Evolutionary conservation across 1,284 basidiomycete species (phyloP).

Genomic region (Neotropicomus parvogracilis): DNA sequence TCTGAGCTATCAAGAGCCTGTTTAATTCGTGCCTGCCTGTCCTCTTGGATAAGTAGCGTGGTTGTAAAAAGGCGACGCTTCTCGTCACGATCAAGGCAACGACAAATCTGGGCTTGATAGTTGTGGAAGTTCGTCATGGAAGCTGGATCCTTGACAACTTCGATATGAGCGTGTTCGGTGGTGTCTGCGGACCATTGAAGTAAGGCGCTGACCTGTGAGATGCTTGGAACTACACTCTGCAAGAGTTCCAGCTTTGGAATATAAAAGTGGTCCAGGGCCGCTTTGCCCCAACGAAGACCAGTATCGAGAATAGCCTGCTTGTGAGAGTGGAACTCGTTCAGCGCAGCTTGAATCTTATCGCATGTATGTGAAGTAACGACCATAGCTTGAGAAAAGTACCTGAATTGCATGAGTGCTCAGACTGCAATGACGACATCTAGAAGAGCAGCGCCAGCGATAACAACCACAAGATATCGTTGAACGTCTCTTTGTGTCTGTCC

Average conservation of each 20-base stretch:
- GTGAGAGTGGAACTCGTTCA: background rate
- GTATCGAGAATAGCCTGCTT: background rate
- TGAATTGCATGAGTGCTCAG: background rate
- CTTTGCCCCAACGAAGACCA: background rate
- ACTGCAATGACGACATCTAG: background rate
- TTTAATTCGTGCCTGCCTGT: no score
- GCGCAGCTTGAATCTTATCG: background rate
- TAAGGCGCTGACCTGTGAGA: no score
- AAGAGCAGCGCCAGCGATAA: background rate
- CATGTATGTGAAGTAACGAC: background rate
- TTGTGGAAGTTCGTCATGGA: background rate
- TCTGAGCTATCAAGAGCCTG: no score
- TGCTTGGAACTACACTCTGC: background rate
- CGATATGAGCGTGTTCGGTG: no score
- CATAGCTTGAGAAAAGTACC: background rate
- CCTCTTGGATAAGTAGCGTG: no score
- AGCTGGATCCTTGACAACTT: background rate
- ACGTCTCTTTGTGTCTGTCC: background rate
- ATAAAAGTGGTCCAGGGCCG: background rate
- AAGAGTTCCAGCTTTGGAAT: constrained; percentile 2
- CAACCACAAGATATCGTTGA: background rate
- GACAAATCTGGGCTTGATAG: background rate
- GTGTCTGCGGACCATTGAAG: no score
- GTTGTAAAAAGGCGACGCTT: no score
- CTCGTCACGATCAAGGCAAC: background rate